Conservation (phyloP, 2,329 filamentous ascomycete species). For the Penicillium frequentans region DNA sequence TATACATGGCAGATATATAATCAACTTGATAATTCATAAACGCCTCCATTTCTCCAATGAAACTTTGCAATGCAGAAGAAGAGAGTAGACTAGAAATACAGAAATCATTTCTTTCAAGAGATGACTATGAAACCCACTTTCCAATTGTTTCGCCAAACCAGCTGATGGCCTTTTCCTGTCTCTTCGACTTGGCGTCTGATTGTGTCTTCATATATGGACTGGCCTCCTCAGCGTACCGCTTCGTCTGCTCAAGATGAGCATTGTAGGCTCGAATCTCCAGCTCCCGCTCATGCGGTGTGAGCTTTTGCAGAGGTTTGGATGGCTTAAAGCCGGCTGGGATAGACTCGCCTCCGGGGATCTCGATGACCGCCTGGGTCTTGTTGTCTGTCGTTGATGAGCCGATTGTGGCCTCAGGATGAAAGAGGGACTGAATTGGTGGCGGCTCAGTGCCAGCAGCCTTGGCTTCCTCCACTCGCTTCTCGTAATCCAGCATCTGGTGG, state of each 20-base stretch:
- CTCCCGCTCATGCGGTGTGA: slow-evolving; percentile 49
- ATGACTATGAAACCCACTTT: slow-evolving; percentile 38
- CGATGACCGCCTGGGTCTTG: slow-evolving; percentile 16
- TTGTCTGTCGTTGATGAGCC: slow-evolving; percentile 7
- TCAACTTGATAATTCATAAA: not conserved
- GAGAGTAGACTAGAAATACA: slow-evolving; percentile 7
- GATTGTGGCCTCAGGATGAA: slow-evolving; percentile 36
- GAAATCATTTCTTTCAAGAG: not conserved
- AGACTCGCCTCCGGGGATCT: slow-evolving; percentile 38
- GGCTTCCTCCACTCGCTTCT: slow-evolving; percentile 67
- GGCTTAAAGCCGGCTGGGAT: slow-evolving; percentile 38
- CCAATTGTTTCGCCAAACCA: slow-evolving; percentile 48
- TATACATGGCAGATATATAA: not conserved
- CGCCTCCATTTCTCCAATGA: not conserved
- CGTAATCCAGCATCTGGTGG: slow-evolving; percentile 81
- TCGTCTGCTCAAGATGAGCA: slow-evolving; percentile 38
- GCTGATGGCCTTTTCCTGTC: slow-evolving; percentile 39
- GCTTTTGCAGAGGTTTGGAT: slow-evolving; percentile 39
- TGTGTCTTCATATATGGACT: slow-evolving; percentile 38
- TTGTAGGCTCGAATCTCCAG: slow-evolving; percentile 43
- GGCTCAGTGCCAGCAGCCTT: slow-evolving; percentile 42
- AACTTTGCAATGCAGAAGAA: slow-evolving; percentile 11
- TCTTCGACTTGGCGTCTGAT: slow-evolving; percentile 36
- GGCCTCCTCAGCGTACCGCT: slow-evolving; percentile 38
- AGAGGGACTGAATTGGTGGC: slow-evolving; percentile 46